Conservation (phyloP, 176 grass and related monocot genomes). For the Thalia dealbata region DNA sequence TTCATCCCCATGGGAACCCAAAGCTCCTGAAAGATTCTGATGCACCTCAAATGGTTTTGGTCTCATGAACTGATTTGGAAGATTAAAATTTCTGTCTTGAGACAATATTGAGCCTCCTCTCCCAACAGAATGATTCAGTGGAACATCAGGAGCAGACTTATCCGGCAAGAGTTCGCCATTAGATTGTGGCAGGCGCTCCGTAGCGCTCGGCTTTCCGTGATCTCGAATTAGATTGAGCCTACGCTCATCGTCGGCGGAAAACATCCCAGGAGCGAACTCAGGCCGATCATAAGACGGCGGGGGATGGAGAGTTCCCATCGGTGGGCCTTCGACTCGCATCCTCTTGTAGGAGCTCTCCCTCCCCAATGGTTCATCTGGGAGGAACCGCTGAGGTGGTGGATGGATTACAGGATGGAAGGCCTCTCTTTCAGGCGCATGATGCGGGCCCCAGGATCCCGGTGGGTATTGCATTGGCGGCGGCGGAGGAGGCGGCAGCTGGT, state of each 20-base stretch:
- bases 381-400: conserved; percentile 7
- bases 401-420: not conserved
- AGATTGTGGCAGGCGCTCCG: not conserved
- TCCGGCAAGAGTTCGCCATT: conserved; percentile 27
- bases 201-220: conserved; percentile 31
- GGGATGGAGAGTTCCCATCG: conserved; percentile 17
- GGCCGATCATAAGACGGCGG: not conserved
- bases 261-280: conserved; percentile 16
- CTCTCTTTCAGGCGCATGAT: conserved; percentile 12
- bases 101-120: not conserved
- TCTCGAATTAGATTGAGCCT: conserved; percentile 58
- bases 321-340: conserved; percentile 59
- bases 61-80: not conserved
- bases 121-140: not conserved
- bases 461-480: conserved; percentile 16
- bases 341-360: conserved; percentile 40
- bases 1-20: not conserved
- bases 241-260: conserved; percentile 40
- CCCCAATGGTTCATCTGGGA: conserved; percentile 8
- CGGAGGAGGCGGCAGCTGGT: conserved; percentile 21
- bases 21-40: conserved; percentile 4
- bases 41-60: not conserved
- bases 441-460: conserved; percentile 1
- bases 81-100: not conserved
- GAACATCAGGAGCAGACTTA: conserved; percentile 18